Base-by-base conservation (phyloP, 2,329 filamentous ascomycete species). In the Trichoderma simmonsii region DNA sequence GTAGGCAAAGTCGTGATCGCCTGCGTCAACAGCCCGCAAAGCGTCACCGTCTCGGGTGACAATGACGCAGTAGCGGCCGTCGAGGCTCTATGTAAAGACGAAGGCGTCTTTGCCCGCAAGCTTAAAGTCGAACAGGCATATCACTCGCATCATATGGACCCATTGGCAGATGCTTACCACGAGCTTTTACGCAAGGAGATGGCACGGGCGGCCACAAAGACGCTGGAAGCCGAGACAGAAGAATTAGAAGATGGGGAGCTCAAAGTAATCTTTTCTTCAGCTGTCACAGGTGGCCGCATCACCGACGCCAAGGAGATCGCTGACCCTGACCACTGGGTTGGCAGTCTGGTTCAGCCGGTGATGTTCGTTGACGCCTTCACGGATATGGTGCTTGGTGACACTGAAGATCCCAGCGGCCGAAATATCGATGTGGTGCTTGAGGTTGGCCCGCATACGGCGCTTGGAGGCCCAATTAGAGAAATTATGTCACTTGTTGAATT, bases 71-170 rank as follows among this genome's bases (percentile, higher is more conserved):
- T 82, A 11, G 60, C 75, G 1, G 69, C 78, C 11, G 73, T 77
- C 0, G 75, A 76, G 59, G 68, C 64, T 2, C 18, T 77, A 1
- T 51, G 79, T 1, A 72, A 77, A 6, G 74, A 69, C 6, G 67
- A 71, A 3, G 59, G 76, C 1, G 81, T 75, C 63, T 83, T 84
- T 63, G 78, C 79, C 0, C 77, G 82, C 2, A 12, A 79, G 0
- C 76, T 87, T 7, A 74, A 75, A 1, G 81, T 87, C 0, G 83
- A 86, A 59, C 84, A 80, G 0, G 85, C 85, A 0, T 87, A 87
- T 65, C 85, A 87, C 76, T 87, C 85, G 0, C 80, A 79, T 1
- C 85, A 86, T 73, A 87, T 87, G 85, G 21, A 61, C 14, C 61
- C 71, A 2, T 74, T 75, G 14, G 75, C 71, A 26, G 59, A 68